phyloP scores from a whole-genome alignment of 768 basidiomycete genomes.

The Kwoniella europaea region DNA sequence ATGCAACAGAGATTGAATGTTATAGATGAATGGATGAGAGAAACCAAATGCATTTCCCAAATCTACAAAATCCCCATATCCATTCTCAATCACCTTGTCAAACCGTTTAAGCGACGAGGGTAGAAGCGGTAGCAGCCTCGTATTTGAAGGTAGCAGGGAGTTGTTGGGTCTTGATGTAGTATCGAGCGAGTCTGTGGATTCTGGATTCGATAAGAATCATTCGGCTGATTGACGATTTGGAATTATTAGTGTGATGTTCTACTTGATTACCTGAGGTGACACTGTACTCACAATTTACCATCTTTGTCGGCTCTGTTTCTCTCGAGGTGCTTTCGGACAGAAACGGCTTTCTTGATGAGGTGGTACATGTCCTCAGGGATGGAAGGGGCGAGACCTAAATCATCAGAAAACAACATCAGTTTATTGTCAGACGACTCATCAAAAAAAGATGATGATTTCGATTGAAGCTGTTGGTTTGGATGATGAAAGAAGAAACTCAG shows the following conservation, averaged over 20 bases:
- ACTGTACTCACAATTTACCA: constrained; percentile 56
- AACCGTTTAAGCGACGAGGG: constrained; percentile 56
- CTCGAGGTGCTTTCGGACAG: constrained; percentile 98
- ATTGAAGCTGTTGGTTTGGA: too few species aligned
- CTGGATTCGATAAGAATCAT: constrained; percentile 98
- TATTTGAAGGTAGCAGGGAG: constrained; percentile 98
- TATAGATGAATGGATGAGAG: constrained; percentile 12
- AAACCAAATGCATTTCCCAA: not conserved
- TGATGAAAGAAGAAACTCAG: not conserved
- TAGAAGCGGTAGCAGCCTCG: constrained; percentile 92
- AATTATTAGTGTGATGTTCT: not conserved
- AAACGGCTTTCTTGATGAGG: constrained; percentile 99
- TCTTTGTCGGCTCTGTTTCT: constrained; percentile 97
- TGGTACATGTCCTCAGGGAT: constrained; percentile 99
- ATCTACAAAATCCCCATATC: constrained; percentile 1
- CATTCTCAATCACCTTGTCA: not conserved
- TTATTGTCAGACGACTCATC: not conserved
- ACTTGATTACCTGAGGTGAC: too few species aligned
- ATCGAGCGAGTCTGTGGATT: constrained; percentile 95
- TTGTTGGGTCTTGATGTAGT: constrained; percentile 99
- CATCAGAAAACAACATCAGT: not conserved
- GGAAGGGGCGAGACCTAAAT: constrained; percentile 85
- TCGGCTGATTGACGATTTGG: constrained; percentile 64
- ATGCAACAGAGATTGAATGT: not conserved
- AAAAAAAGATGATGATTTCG: not conserved